A percentile compares a stretch with the other conserved stretches of the same genome.
Evolutionary conservation across 768 basidiomycete genomes (phyloP).

Genomic region (Podaxis carcinomalis): DNA sequence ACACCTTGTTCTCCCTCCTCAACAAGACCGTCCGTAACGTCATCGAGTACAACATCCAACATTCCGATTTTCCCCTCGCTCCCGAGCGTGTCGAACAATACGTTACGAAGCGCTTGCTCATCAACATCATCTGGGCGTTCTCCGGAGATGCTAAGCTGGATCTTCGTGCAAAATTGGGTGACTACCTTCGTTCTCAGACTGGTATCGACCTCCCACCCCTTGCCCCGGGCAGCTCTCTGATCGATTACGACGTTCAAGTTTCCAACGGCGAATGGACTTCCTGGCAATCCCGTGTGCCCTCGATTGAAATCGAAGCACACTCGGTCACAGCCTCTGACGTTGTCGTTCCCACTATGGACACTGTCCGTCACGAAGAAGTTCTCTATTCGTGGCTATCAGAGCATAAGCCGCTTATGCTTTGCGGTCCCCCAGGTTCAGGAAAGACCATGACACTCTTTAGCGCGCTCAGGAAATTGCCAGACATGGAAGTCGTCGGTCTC

Average conservation of each 20-base stretch:
- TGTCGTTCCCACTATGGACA: conserved; percentile 98
- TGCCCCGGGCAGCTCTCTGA: conserved; percentile 71
- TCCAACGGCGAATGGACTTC: conserved; percentile 81
- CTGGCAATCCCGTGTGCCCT: conserved; percentile 91
- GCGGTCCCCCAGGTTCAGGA: conserved; percentile 98
- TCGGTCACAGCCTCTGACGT: conserved; percentile 94
- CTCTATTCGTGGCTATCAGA: conserved; percentile 98
- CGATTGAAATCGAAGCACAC: conserved; percentile 96
- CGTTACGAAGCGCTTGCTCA: conserved; percentile 81
- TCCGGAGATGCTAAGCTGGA: conserved; percentile 94
- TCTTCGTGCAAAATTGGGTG: conserved; percentile 83
- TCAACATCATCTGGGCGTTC: conserved; percentile 97
- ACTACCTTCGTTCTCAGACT: conserved; percentile 78
- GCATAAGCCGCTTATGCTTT: conserved; percentile 97
- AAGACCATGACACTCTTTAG: conserved; percentile 99
- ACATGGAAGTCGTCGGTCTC: conserved; percentile 98
- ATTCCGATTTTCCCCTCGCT: conserved; percentile 89
- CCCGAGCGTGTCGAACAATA: conserved; percentile 87
- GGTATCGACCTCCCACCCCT: conserved; percentile 87
- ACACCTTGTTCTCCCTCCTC: conserved; percentile 93
- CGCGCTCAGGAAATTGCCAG: conserved; percentile 92
- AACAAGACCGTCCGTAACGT: conserved; percentile 95
- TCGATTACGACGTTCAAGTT: conserved; percentile 94
- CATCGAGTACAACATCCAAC: conserved; percentile 92
- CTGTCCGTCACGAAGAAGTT: conserved; percentile 97